Evolutionary conservation across 768 basidiomycete genomes (phyloP).

Genomic region (Pleurotus djamor): DNA sequence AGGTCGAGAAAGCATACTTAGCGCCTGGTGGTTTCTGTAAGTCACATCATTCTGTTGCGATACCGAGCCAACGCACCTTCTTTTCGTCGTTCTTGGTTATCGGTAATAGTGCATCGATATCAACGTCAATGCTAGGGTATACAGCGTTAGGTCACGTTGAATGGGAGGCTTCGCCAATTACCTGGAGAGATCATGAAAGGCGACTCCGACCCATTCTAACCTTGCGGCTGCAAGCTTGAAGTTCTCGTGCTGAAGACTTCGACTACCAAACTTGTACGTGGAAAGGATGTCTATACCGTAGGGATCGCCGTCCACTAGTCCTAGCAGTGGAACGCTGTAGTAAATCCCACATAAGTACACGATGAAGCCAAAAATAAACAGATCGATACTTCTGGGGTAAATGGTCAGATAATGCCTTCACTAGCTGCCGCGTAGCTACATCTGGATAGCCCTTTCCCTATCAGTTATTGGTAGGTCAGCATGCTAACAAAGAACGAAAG

Average conservation of each 20-base stretch:
- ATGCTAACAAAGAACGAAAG: not conserved
- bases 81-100: conserved; percentile 71
- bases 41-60: not conserved
- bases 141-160: not conserved
- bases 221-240: conserved; percentile 64
- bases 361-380: not conserved
- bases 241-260: conserved; percentile 66
- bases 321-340: conserved; percentile 71
- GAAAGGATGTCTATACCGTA: conserved; percentile 92
- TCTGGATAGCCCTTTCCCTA: conserved; percentile 99
- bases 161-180: conserved; percentile 25
- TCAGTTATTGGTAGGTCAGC: not conserved
- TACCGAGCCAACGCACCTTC: conserved; percentile 46
- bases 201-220: conserved; percentile 81
- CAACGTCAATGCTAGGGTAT: conserved; percentile 52
- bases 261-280: conserved; percentile 83
- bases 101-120: conserved; percentile 60
- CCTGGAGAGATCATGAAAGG: conserved; percentile 63
- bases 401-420: conserved; percentile 66
- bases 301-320: conserved; percentile 87
- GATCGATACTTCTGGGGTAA: conserved; percentile 55
- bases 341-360: not conserved
- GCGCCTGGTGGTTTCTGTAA: conserved; percentile 40
- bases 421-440: conserved; percentile 82
- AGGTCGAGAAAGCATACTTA: conserved; percentile 54